A percentile compares a stretch with the other conserved stretches of the same genome.
Conservation (phyloP, 176 grass and related monocot species). For the Saccharum officinarum region DNA sequence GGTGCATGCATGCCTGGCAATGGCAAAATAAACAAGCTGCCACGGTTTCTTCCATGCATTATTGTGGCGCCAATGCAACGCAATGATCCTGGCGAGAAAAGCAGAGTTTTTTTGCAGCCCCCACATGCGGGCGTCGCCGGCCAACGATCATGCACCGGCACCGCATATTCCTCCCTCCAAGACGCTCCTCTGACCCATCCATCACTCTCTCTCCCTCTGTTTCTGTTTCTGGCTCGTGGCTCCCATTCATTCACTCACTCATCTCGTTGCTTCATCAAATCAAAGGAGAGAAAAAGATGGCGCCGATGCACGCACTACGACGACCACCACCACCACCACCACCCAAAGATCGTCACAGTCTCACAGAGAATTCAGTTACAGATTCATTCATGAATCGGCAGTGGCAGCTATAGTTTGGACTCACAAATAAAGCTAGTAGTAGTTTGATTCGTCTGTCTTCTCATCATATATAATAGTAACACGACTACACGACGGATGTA, state of each 20-base stretch:
- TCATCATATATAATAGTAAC: not conserved
- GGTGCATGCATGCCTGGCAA: not conserved
- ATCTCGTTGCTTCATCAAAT: not conserved
- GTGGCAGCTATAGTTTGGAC: not conserved
- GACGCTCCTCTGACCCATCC: not conserved
- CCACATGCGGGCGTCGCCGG: not conserved
- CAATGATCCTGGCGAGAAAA: not conserved
- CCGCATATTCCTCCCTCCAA: not conserved
- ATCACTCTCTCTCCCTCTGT: not conserved
- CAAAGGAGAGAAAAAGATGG: not conserved
- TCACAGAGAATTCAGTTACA: not conserved
- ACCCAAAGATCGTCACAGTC: not conserved
- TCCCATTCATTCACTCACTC: not conserved
- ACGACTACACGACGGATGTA: not conserved
- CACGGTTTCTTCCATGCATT: not conserved
- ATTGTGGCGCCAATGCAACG: not conserved
- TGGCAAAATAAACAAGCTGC: constrained; percentile 12
- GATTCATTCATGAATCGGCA: not conserved
- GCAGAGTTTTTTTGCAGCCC: constrained; percentile 19
- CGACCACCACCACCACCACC: not conserved
- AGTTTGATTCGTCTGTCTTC: not conserved
- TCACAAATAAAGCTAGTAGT: not conserved
- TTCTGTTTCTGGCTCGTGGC: not conserved
- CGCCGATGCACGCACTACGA: not conserved
- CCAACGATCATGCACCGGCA: constrained; percentile 5